Evolutionary conservation across 2,329 filamentous ascomycete genomes (phyloP).

Genomic region (Aspergillus persii): DNA sequence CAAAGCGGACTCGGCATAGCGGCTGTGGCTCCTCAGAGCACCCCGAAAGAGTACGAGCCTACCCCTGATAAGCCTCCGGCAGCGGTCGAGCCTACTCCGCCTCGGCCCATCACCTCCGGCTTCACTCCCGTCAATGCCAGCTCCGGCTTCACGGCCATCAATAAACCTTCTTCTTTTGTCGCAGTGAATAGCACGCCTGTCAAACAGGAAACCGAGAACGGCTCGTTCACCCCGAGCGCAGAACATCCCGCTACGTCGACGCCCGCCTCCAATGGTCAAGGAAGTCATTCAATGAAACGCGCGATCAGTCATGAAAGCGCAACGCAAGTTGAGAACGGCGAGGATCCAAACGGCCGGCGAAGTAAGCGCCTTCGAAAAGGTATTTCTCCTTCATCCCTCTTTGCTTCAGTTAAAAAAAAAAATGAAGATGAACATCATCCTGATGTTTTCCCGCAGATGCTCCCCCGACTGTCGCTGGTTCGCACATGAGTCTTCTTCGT

Average conservation of each 20-base stretch:
- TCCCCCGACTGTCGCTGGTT: conserved; percentile 80
- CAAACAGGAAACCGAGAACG: conserved; percentile 54
- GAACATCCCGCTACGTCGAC: conserved; percentile 62
- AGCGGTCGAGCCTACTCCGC: conserved; percentile 38
- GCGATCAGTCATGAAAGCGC: conserved; percentile 62
- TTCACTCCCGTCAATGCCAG: conserved; percentile 71
- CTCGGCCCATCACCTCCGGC: conserved; percentile 47
- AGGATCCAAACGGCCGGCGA: conserved; percentile 71
- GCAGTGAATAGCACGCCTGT: conserved; percentile 42
- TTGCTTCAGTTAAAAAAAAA: not conserved
- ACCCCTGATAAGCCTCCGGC: conserved; percentile 35
- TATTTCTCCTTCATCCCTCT: conserved; percentile 32
- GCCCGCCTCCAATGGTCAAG: conserved; percentile 51
- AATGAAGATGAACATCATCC: not conserved
- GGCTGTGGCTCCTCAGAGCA: conserved; percentile 57
- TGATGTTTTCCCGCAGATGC: conserved; percentile 36
- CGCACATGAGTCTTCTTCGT: conserved; percentile 92
- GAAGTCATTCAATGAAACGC: conserved; percentile 67
- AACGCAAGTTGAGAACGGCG: conserved; percentile 46
- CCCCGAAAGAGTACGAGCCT: conserved; percentile 45
- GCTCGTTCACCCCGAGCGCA: conserved; percentile 62
- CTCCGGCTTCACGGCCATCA: conserved; percentile 60
- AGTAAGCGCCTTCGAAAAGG: conserved; percentile 93
- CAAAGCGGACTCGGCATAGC: conserved; percentile 67
- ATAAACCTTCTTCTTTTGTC: conserved; percentile 47